A percentile compares a stretch with the other conserved stretches of the same genome.
Evolutionary conservation across 2,329 filamentous ascomycete species (phyloP).

Genomic region (Fusarium austroafricanum): DNA sequence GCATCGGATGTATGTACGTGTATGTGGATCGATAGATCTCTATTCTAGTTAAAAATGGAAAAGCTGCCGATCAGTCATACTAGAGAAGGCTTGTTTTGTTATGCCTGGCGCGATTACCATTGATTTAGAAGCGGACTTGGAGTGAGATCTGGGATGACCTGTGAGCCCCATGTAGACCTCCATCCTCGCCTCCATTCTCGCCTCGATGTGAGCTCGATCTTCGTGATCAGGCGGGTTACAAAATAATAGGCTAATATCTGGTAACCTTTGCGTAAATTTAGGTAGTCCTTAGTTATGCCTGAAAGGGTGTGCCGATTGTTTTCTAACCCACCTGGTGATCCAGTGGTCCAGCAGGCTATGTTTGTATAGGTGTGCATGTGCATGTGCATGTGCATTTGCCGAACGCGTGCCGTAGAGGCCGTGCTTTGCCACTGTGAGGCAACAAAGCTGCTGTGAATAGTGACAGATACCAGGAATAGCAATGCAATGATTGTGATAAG

Average conservation of each 20-base stretch:
- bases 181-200: neutral
- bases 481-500: neutral
- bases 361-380: neutral
- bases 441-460: neutral
- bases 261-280: too few species aligned
- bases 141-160: constrained; percentile 10
- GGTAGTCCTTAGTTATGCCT: too few species aligned
- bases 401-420: neutral
- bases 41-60: constrained; percentile 23
- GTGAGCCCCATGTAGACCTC: constrained; percentile 7
- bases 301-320: too few species aligned
- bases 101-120: constrained; percentile 2
- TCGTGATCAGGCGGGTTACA: too few species aligned
- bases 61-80: constrained; percentile 20
- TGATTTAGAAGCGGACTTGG: constrained; percentile 1
- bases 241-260: too few species aligned
- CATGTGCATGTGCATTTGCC: neutral
- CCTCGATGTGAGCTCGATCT: neutral
- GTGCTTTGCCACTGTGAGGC: constrained; percentile 7
- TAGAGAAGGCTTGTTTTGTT: constrained; percentile 17
- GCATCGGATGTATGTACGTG: constrained; percentile 18
- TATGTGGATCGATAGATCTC: constrained; percentile 22
- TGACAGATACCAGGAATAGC: neutral
- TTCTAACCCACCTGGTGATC: too few species aligned
- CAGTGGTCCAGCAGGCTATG: neutral